A percentile compares a stretch with the other conserved stretches of the same genome.
These are phyloP conservation scores for Suillus plorans DNA, from an alignment of 768 basidiomycete genomes.

Conservation along the genomic window DNA sequence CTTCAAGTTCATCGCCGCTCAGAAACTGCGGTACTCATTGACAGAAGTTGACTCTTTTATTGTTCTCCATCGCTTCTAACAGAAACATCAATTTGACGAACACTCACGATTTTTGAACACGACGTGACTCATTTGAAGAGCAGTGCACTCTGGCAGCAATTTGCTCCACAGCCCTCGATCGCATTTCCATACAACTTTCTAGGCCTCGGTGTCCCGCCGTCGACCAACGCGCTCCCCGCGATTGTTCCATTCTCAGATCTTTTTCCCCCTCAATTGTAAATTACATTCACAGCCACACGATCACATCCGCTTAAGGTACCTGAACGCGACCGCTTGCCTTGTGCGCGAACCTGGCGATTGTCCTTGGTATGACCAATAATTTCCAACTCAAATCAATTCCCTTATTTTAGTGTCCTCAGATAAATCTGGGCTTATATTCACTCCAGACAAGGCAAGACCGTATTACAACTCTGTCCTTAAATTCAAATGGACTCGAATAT, in stretches of 20 bases:
- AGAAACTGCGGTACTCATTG: constrained; percentile 3
- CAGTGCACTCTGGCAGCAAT: not conserved
- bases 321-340: constrained; percentile 28
- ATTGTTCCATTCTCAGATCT: constrained; percentile 17
- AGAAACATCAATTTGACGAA: constrained; percentile 19
- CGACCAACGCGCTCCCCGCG: constrained; percentile 18
- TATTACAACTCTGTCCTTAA: constrained; percentile 21
- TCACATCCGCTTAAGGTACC: constrained; percentile 28
- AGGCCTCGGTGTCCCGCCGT: constrained; percentile 8
- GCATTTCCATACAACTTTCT: not conserved
- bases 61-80: constrained; percentile 5
- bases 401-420: constrained; percentile 24
- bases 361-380: constrained; percentile 34
- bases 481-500: constrained; percentile 25
- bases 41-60: constrained; percentile 8
- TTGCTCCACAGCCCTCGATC: constrained; percentile 3
- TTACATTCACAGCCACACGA: constrained; percentile 35
- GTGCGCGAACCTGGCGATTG: constrained; percentile 26
- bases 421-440: constrained; percentile 16
- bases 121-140: constrained; percentile 9
- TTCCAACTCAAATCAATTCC: constrained; percentile 35
- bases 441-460: constrained; percentile 9
- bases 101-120: constrained; percentile 25
- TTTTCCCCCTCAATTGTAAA: constrained; percentile 23
- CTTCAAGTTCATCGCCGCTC: constrained; percentile 4